Conservation (phyloP, 495 filamentous ascomycete genomes). For the Hyaloscypha hepaticicola region DNA sequence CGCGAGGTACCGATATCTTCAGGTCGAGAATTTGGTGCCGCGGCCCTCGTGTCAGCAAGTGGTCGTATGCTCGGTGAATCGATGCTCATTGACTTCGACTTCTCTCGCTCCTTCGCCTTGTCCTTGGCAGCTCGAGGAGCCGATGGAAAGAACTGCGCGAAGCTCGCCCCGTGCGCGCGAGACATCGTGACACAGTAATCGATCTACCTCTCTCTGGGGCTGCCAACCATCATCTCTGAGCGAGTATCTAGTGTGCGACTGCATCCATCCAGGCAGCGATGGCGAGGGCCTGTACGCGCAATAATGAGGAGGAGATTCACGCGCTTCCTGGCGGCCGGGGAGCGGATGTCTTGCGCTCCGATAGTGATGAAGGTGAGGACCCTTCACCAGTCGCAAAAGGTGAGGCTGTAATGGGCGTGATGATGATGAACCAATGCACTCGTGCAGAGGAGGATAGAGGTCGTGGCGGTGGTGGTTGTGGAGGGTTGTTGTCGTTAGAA, state of each 20-base stretch:
- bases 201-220: slow-evolving; percentile 47
- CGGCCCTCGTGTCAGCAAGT: slow-evolving; percentile 30
- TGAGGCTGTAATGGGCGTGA: slow-evolving; percentile 24
- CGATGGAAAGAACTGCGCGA: slow-evolving; percentile 83
- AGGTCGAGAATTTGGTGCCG: slow-evolving; percentile 22
- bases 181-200: slow-evolving; percentile 59
- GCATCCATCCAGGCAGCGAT: slow-evolving; percentile 1
- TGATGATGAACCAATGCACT: slow-evolving; percentile 12
- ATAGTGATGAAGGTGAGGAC: slow-evolving; percentile 24
- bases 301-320: slow-evolving; percentile 33
- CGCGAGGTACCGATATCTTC: slow-evolving; percentile 32
- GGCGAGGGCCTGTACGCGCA: slow-evolving; percentile 14
- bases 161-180: slow-evolving; percentile 73
- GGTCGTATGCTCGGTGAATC: slow-evolving; percentile 36
- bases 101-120: slow-evolving; percentile 54
- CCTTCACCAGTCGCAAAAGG: slow-evolving; percentile 19
- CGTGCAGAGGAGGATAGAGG: slow-evolving; percentile 11
- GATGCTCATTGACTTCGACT: slow-evolving; percentile 38
- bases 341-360: slow-evolving; percentile 38
- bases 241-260: slow-evolving; percentile 34
- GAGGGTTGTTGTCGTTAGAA: slow-evolving; percentile 26
- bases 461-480: slow-evolving; percentile 19
- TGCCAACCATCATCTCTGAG: slow-evolving; percentile 56
- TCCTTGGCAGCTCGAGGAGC: slow-evolving; percentile 64
- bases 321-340: slow-evolving; percentile 39